Evolutionary conservation across 2,329 filamentous ascomycete species (phyloP).

Genomic region (Ophiostoma ips): DNA sequence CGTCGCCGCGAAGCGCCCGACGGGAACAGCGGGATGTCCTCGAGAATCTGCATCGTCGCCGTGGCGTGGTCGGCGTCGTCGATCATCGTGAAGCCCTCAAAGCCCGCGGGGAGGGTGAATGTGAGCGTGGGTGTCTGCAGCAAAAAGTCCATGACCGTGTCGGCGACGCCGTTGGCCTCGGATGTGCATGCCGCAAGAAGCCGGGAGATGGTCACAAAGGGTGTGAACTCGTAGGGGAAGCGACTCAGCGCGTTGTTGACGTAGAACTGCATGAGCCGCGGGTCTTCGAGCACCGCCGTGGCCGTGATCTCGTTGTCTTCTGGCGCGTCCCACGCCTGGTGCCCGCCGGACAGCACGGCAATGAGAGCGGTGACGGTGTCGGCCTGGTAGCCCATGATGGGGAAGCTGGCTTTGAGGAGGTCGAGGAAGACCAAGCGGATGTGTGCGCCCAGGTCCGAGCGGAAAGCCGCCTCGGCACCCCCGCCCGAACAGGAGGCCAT

Average conservation of each 20-base stretch:
- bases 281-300: slow-evolving; percentile 36
- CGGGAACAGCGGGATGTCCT: slow-evolving; percentile 49
- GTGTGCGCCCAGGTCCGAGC: slow-evolving; percentile 43
- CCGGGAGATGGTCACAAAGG: slow-evolving; percentile 58
- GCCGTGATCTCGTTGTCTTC: slow-evolving; percentile 26
- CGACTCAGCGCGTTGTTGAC: slow-evolving; percentile 58
- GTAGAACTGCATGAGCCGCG: slow-evolving; percentile 40
- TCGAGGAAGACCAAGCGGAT: slow-evolving; percentile 54
- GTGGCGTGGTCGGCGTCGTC: slow-evolving; percentile 59
- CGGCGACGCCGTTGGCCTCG: slow-evolving; percentile 22
- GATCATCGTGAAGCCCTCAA: slow-evolving; percentile 61
- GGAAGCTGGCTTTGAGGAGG: slow-evolving; percentile 52
- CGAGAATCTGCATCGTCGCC: slow-evolving; percentile 58
- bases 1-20: slow-evolving; percentile 31
- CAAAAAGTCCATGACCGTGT: slow-evolving; percentile 47
- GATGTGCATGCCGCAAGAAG: slow-evolving; percentile 42
- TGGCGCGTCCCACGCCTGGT: slow-evolving; percentile 38
- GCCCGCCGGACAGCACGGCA: slow-evolving; percentile 44
- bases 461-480: slow-evolving; percentile 32
- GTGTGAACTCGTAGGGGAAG: slow-evolving; percentile 74
- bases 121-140: slow-evolving; percentile 62
- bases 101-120: slow-evolving; percentile 56
- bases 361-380: slow-evolving; percentile 56
- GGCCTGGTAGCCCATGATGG: slow-evolving; percentile 56
- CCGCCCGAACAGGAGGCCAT: slow-evolving; percentile 36